Base-by-base conservation (phyloP, 345 rosid genomes). In the Heritiera fomes region DNA sequence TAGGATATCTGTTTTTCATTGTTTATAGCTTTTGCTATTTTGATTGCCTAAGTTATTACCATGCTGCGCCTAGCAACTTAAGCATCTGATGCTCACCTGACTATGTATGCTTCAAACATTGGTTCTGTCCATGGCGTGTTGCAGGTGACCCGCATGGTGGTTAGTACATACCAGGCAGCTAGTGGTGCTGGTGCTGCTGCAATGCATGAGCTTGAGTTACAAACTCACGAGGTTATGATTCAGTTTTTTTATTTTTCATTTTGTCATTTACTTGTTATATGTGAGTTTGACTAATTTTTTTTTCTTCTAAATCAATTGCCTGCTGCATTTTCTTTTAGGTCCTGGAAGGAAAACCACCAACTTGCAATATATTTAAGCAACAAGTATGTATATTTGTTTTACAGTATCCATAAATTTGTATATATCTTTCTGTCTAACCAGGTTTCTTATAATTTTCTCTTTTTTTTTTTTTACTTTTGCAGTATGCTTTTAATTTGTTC, bases 111-210 rank as follows among this genome's bases (percentile, higher is more conserved):
- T 75, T 75, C 43, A 62, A 62, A 17, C 9, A 17, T 28, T 63
- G 71, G 47, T 74, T 59, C 2, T 58, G 11, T 73, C 43, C 64
- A 23, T 17, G 17, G 18, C 43, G 34, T 77, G 46, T n/a, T 81
- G 73, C 83, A 96, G 99, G 99, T 96, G 52, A 86, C 80, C 62
- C 94, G 99, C 17, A 96, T 96, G 99, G 98, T 96, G 74, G 97
- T 96, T 52, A 96, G 98, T 80, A 96, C 99, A 34, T 96, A 96
- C 82, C 99, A 96, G 84, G 99, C 99, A 55, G 99, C 98, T 52
- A 96, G 99, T 83, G 99, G 98, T 77, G 98, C 98, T 71, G 98
- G 99, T 84, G 99, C 98, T 84, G 98, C 95, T 73, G 98, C 98
- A 7, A 96, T 96, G 99, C 95, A 92, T 83, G 99, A 94, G 89